Conservation (phyloP, 2,329 filamentous ascomycete genomes). For the Fusarium sp. region DNA sequence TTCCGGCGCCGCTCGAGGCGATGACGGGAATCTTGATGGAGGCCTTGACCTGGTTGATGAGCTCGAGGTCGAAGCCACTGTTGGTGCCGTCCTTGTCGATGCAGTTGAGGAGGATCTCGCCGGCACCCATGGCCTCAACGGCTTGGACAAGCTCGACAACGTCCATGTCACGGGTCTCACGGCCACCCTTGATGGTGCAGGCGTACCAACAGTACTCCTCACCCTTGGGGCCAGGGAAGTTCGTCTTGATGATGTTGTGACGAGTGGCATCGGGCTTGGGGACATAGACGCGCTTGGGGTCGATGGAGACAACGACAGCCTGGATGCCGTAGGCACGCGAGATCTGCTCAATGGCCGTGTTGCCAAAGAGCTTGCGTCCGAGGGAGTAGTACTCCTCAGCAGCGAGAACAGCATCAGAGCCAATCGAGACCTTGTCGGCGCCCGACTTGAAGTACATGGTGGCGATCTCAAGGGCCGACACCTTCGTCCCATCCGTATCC, state of each 20-base stretch:
- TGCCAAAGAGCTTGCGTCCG: constrained; percentile 77
- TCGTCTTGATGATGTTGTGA: constrained; percentile 79
- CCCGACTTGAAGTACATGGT: constrained; percentile 98
- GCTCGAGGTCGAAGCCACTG: constrained; percentile 92
- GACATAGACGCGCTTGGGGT: constrained; percentile 93
- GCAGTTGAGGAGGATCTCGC: constrained; percentile 95
- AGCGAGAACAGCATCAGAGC: constrained; percentile 91
- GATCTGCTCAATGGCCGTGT: constrained; percentile 95
- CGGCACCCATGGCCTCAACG: constrained; percentile 94
- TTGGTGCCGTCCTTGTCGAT: constrained; percentile 98
- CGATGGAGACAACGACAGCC: constrained; percentile 94
- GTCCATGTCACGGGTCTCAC: constrained; percentile 93
- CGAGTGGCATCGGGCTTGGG: constrained; percentile 76
- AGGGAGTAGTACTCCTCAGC: constrained; percentile 89
- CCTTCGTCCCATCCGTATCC: constrained; percentile 85
- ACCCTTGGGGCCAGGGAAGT: constrained; percentile 76
- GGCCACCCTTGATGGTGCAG: constrained; percentile 94
- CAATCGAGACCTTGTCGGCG: constrained; percentile 97
- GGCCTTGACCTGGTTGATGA: constrained; percentile 89
- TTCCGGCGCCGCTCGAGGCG: constrained; percentile 91
- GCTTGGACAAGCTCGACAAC: constrained; percentile 88
- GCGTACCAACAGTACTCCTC: constrained; percentile 95
- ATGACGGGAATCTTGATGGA: constrained; percentile 93
- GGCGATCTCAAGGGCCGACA: constrained; percentile 93
- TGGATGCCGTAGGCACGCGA: constrained; percentile 94